Base-by-base conservation (phyloP, 2,329 filamentous ascomycete species). In the Sarocladiaceae sp. region DNA sequence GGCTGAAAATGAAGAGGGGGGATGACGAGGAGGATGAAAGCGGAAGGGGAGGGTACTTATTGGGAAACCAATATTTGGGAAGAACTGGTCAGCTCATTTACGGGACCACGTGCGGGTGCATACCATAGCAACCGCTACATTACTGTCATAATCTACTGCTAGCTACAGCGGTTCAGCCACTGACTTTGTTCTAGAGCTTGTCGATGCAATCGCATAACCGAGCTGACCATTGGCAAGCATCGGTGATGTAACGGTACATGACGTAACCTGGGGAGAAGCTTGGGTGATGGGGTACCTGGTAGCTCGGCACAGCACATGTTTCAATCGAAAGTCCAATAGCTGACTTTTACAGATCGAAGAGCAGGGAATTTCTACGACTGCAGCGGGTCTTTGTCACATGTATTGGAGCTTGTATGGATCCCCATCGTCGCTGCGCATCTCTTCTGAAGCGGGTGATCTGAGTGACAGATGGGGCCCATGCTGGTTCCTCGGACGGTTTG, bases 1-100 rank as follows among this genome's bases (percentile, higher is more conserved):
- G 18, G 26, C 20, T 33, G n/a, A 10, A n/a, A 12, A 13, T 37
- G 29, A 49, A 36, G 47, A 37, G 22, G 20, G 22, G 33, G 29
- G 18, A 37, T 7, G 33, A n/a, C 17, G 22, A 33, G 11, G 47
- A 37, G 25, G 47, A 50, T 37, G 47, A 50, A 37, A 36, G 31
- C 47, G 29, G 26, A 48, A 48, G 44, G 10, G 44, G 44, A 33
- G 26, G 25, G 44, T 48, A 48, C 44, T 48, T 48, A 48, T 48
- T 48, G 25, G 44, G 26, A 8, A 26, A 44, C 13, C 15, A n/a
- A 20, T 37, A 17, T 37, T 17, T 37, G 35, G n/a, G 35, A 37
- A 37, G 35, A 37, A 37, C n/a, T 6, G 35, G 15, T 23, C 40
- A 44, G 23, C 40, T 44, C 40, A 28, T 26, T 44, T 44, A 7